phyloP scores from a whole-genome alignment of 148 eudicot species.

The Arctostaphylos glauca region DNA sequence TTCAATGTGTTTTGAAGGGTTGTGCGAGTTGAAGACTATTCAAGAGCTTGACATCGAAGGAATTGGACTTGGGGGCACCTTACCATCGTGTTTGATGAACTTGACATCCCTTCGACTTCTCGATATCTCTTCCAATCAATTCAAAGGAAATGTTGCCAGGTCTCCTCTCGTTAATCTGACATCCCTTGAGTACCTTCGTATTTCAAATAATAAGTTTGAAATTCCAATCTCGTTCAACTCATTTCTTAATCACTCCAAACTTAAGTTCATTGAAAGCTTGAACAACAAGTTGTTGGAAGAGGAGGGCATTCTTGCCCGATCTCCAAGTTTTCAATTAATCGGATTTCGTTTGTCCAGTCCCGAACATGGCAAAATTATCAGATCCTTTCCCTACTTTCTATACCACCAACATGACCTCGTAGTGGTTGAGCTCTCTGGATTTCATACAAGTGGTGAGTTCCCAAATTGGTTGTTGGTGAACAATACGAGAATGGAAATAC shows the following conservation, averaged over 20 bases:
- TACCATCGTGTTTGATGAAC: background rate
- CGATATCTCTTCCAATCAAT: background rate
- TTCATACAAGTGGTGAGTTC: background rate
- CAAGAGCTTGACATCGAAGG: background rate
- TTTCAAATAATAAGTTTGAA: constrained; percentile 14
- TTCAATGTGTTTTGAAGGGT: background rate
- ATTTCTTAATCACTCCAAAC: background rate
- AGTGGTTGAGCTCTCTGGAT: background rate
- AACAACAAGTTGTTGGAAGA: background rate
- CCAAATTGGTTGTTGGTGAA: constrained; percentile 21
- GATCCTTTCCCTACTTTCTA: constrained; percentile 18
- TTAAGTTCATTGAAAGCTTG: background rate
- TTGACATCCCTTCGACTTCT: background rate
- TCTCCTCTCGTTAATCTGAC: background rate
- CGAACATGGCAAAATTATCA: background rate
- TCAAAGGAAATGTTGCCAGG: background rate
- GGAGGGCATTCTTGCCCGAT: background rate
- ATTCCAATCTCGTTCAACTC: constrained; percentile 18
- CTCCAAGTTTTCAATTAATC: constrained; percentile 17
- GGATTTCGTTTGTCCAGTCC: background rate
- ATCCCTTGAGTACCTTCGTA: constrained; percentile 4
- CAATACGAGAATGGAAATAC: background rate
- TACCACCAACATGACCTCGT: constrained; percentile 10
- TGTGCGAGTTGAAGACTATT: background rate
- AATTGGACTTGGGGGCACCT: background rate